Evolutionary conservation across 345 rosid species (phyloP), one percentile per base, ranked within the genome.

Genomic region (Arabis hirsuta): DNA sequence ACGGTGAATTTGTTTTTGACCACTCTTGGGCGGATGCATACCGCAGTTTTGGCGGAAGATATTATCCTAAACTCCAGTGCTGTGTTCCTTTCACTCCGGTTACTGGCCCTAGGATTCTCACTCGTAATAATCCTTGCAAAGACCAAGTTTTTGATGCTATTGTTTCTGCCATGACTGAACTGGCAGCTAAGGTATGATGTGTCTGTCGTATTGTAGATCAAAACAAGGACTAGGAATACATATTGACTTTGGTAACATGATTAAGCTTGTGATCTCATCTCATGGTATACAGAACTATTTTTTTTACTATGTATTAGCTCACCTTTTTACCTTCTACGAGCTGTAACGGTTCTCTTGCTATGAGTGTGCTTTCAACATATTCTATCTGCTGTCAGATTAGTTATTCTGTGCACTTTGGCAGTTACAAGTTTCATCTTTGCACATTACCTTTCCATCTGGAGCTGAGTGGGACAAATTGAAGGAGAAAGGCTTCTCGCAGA

Each of bases 61-160:
- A 91, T 77, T 94, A 94, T 81, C 98, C 98, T 20, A 94, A 94
- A 82, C 88, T 89, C 57, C 98, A 94, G 73, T 89, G 89, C 27
- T 94, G 98, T 83, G 96, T 94, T 59, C 97, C 97, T 78, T 91
- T 94, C 84, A 91, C 98, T 34, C 98, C 97, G 0, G 97, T 94
- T 38, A 82, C 98, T 74, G 98, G 95, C 52, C 98, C 97, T 34
- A 82, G 96, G 88, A 88, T 94, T 73, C 65, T 94, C 58, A 53
- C 87, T 48, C 95, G 95, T 26, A 55, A 89, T 78, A 72, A 74
- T 53, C 63, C 84, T 50, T 73, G 68, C 69, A 89, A 81, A 87
- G 88, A 88, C 71, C 90, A 94, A 77, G 79, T 94, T 59, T 85
- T 87, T 47, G 90, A 89, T 73, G 78, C 82, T 73, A 73, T 94